Conservation (phyloP, 805 yeast species). For the Candida anglica region DNA sequence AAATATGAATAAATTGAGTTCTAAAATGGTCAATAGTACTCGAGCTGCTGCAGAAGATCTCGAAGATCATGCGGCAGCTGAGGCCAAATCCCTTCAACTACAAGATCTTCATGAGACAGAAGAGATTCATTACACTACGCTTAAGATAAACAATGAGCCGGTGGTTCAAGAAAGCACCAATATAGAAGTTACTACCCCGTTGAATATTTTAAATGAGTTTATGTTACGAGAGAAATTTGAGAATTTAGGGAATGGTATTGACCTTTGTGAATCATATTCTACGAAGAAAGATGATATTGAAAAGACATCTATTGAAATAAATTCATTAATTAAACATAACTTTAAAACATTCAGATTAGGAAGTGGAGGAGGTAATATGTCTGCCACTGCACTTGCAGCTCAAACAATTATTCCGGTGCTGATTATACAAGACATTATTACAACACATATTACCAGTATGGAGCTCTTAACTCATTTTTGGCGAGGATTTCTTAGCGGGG, state of each 20-base stretch:
- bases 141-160: conserved; percentile 22
- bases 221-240: not conserved
- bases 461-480: conserved; percentile 43
- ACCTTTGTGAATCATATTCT: conserved; percentile 2
- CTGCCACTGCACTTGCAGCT: conserved; percentile 4
- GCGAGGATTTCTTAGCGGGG: conserved; percentile 33
- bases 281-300: conserved; percentile 21
- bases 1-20: conserved; percentile 85
- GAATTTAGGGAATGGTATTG: not conserved
- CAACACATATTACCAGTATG: conserved; percentile 35
- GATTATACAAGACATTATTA: conserved; percentile 29
- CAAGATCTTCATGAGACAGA: conserved; percentile 34
- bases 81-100: conserved; percentile 27
- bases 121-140: conserved; percentile 25
- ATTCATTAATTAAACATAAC: conserved; percentile 29
- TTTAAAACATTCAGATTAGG: conserved; percentile 24
- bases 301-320: conserved; percentile 28
- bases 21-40: conserved; percentile 57
- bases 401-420: conserved; percentile 21
- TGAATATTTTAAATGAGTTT: not conserved
- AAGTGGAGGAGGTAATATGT: conserved; percentile 3
- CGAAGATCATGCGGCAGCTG: conserved; percentile 6
- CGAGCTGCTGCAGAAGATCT: not conserved
- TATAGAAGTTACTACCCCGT: not conserved
- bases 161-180: not conserved